Conservation (phyloP, 164 flowering plant genomes). For the Liriodendron chinense region DNA sequence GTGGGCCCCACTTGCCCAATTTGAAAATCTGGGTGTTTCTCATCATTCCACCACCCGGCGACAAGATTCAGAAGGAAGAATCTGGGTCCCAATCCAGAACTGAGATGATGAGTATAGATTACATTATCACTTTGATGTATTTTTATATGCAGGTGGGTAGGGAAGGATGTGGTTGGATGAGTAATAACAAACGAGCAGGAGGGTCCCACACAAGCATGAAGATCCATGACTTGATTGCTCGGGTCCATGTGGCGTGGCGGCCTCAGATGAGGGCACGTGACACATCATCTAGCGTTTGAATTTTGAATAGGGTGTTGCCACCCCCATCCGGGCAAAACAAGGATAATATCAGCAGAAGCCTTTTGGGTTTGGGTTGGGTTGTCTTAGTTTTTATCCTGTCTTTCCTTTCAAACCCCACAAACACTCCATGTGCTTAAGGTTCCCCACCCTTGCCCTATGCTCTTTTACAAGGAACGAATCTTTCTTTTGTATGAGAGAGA, state of each 20-base stretch:
- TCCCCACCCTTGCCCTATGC: slow-evolving; percentile 19
- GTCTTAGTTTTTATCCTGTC: slow-evolving; percentile 8
- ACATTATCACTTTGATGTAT: slow-evolving; percentile 1
- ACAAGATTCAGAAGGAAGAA: slow-evolving; percentile 1
- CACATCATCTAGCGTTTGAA: neutral
- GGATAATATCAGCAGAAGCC: neutral
- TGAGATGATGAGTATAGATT: neutral
- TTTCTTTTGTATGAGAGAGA: slow-evolving; percentile 22
- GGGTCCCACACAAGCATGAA: slow-evolving; percentile 2
- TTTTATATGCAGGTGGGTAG: neutral
- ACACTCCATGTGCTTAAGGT: slow-evolving; percentile 54
- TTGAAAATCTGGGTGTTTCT: neutral
- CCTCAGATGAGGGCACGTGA: neutral
- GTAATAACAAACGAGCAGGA: neutral
- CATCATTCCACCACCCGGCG: neutral
- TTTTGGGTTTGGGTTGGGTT: slow-evolving; percentile 7
- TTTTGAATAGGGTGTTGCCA: neutral
- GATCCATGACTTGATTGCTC: neutral
- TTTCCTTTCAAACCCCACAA: slow-evolving; percentile 16
- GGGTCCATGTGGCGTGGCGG: neutral
- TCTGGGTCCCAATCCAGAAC: neutral
- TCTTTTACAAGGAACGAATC: slow-evolving; percentile 40
- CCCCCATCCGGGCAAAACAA: neutral
- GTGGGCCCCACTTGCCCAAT: too few species aligned
- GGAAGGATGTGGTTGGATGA: neutral